These are phyloP conservation scores for Leucogyrophana mollusca DNA, from an alignment of 768 basidiomycete species.

Conservation along the genomic window DNA sequence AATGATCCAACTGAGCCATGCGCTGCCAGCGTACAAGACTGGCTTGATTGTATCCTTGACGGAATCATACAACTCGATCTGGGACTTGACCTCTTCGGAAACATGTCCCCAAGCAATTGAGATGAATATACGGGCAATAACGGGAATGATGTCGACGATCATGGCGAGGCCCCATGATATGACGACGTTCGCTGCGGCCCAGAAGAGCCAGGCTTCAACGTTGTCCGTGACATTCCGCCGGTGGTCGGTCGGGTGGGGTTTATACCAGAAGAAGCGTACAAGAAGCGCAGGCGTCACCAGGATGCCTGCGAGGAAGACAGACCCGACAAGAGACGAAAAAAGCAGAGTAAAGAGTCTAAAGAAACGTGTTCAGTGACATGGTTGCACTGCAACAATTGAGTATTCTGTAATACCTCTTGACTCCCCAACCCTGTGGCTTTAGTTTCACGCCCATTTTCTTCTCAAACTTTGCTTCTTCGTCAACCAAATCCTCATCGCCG, in stretches of 20 bases:
- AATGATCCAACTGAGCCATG: slow-evolving; percentile 74
- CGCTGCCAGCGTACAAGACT: slow-evolving; percentile 66
- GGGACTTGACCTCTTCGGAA: slow-evolving; percentile 63
- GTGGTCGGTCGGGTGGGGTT: slow-evolving; percentile 51
- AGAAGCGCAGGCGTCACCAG: slow-evolving; percentile 62
- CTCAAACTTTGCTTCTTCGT: slow-evolving; percentile 67
- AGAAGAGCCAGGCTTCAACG: slow-evolving; percentile 77
- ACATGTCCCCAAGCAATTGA: slow-evolving; percentile 72
- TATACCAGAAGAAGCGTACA: slow-evolving; percentile 71
- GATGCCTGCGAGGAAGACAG: slow-evolving; percentile 60
- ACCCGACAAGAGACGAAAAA: slow-evolving; percentile 74
- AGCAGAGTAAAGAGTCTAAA: slow-evolving; percentile 58
- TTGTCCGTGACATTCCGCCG: slow-evolving; percentile 64
- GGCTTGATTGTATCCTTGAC: slow-evolving; percentile 72
- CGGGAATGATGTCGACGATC: slow-evolving; percentile 67
- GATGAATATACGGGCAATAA: slow-evolving; percentile 50
- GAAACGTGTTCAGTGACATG: not conserved
- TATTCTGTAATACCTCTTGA: slow-evolving; percentile 46
- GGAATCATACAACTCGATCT: slow-evolving; percentile 67
- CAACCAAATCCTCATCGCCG: slow-evolving; percentile 71
- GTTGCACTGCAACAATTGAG: not conserved
- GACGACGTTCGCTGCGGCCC: slow-evolving; percentile 75
- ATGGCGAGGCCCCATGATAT: slow-evolving; percentile 80
- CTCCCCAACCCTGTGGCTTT: slow-evolving; percentile 45
- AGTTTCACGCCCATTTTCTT: slow-evolving; percentile 54